Conservation (phyloP, 169 alveolate genomes). For the Plasmodium gonderi region DNA sequence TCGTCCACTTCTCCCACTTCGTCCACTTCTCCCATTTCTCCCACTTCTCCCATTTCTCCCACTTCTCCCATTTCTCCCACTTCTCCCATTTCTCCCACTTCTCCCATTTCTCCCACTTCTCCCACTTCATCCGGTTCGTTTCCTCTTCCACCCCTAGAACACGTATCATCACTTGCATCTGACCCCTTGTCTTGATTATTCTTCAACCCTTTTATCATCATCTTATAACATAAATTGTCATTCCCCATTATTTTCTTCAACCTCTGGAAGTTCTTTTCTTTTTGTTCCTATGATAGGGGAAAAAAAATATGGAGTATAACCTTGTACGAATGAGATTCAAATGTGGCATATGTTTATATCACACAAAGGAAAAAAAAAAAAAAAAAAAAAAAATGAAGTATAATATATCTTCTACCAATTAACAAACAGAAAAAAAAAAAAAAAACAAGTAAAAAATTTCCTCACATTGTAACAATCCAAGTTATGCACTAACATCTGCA, state of each 20-base stretch:
- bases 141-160: too few species aligned
- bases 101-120: too few species aligned
- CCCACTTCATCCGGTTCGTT: too few species aligned
- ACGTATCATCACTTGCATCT: slow-evolving; percentile 13
- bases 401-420: background rate
- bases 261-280: slow-evolving; percentile 14
- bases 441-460: background rate
- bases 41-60: too few species aligned
- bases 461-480: slow-evolving; percentile 39
- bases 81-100: too few species aligned
- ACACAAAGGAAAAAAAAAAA: background rate
- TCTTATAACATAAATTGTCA: slow-evolving; percentile 12
- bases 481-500: slow-evolving; percentile 6
- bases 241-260: slow-evolving; percentile 25
- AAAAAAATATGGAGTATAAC: background rate
- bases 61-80: too few species aligned
- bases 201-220: background rate
- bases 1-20: too few species aligned
- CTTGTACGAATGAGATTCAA: too few species aligned
- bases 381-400: background rate
- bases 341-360: too few species aligned
- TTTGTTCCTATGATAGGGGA: background rate
- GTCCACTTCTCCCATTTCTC: too few species aligned
- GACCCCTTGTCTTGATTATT: slow-evolving; percentile 18
- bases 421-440: background rate